These are phyloP conservation scores for Cyanodermella asteris DNA, from an alignment of 2,329 filamentous ascomycete genomes.

Conservation along the genomic window DNA sequence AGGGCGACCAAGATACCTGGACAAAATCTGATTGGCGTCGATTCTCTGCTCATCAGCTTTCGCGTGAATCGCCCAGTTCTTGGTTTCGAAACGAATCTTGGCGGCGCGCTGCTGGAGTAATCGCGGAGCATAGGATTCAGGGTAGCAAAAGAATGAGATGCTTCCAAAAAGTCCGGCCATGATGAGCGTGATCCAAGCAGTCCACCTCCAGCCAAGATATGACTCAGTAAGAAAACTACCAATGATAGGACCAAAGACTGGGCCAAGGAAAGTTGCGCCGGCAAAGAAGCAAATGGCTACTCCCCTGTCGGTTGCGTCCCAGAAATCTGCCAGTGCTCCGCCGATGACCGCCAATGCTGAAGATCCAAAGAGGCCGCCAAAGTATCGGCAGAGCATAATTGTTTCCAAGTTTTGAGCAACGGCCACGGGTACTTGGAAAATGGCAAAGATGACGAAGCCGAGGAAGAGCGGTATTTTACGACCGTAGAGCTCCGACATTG, in stretches of 20 bases:
- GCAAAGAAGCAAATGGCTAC: slow-evolving; percentile 24
- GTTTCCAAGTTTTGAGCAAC: slow-evolving; percentile 31
- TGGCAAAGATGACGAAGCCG: slow-evolving; percentile 25
- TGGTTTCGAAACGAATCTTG: slow-evolving; percentile 14
- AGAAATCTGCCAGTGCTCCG: slow-evolving; percentile 28
- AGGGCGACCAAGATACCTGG: slow-evolving; percentile 7
- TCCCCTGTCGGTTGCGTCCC: slow-evolving; percentile 24
- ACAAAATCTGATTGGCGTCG: slow-evolving; percentile 4
- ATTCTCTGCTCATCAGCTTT: slow-evolving; percentile 10
- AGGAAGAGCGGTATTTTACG: slow-evolving; percentile 26
- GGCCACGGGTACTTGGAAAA: slow-evolving; percentile 34
- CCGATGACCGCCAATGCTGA: slow-evolving; percentile 28
- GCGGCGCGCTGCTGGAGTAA: slow-evolving; percentile 15
- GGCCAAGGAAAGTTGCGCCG: slow-evolving; percentile 23
- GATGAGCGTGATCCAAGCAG: slow-evolving; percentile 13
- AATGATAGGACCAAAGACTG: neutral
- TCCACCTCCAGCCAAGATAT: slow-evolving; percentile 7
- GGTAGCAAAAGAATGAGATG: slow-evolving; percentile 10
- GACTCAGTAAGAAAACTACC: slow-evolving; percentile 6
- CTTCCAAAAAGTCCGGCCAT: slow-evolving; percentile 11
- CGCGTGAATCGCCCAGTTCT: slow-evolving; percentile 13
- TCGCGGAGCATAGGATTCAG: slow-evolving; percentile 16
- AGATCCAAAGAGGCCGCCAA: slow-evolving; percentile 30
- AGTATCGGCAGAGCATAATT: slow-evolving; percentile 31
- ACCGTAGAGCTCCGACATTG: slow-evolving; percentile 27